These are phyloP conservation scores for Lycium ferocissimum DNA, from an alignment of 257 asterid genomes.

Conservation along the genomic window DNA sequence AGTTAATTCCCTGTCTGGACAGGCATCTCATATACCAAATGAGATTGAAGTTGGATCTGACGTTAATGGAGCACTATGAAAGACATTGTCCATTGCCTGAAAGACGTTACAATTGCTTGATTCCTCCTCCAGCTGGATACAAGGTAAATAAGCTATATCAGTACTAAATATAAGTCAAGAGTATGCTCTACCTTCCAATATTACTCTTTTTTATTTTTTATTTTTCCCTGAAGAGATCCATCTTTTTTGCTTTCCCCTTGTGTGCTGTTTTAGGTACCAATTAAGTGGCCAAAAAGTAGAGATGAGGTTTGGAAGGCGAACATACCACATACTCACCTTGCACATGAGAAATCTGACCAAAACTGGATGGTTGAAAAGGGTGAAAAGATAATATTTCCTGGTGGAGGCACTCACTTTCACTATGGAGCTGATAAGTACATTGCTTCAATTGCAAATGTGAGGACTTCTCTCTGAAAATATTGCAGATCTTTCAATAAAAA, in stretches of 20 bases:
- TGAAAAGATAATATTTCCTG: slow-evolving; percentile 81
- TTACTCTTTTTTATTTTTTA: not conserved
- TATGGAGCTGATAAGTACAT: slow-evolving; percentile 94
- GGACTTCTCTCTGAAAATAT: slow-evolving; percentile 36
- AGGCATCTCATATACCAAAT: slow-evolving; percentile 89
- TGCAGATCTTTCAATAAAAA: not conserved
- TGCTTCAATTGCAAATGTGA: slow-evolving; percentile 87
- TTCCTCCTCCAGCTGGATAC: slow-evolving; percentile 97
- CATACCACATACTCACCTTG: slow-evolving; percentile 96
- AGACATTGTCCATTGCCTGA: slow-evolving; percentile 97
- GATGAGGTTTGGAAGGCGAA: slow-evolving; percentile 95
- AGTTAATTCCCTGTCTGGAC: slow-evolving; percentile 97
- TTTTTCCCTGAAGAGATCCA: slow-evolving; percentile 11
- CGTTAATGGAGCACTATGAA: slow-evolving; percentile 99
- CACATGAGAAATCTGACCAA: slow-evolving; percentile 95
- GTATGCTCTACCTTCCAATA: not conserved
- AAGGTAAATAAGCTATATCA: slow-evolving; percentile 57
- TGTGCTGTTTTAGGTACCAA: slow-evolving; percentile 60
- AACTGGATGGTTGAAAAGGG: slow-evolving; percentile 98
- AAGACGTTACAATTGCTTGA: slow-evolving; percentile 86
- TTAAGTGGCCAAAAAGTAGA: slow-evolving; percentile 96
- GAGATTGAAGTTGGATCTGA: slow-evolving; percentile 88
- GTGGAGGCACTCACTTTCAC: slow-evolving; percentile 98
- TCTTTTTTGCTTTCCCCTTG: slow-evolving; percentile 20
- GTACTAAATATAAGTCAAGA: slow-evolving; percentile 19